phyloP scores from a whole-genome alignment of 1,284 basidiomycete species.

The Tremellales sp. region DNA sequence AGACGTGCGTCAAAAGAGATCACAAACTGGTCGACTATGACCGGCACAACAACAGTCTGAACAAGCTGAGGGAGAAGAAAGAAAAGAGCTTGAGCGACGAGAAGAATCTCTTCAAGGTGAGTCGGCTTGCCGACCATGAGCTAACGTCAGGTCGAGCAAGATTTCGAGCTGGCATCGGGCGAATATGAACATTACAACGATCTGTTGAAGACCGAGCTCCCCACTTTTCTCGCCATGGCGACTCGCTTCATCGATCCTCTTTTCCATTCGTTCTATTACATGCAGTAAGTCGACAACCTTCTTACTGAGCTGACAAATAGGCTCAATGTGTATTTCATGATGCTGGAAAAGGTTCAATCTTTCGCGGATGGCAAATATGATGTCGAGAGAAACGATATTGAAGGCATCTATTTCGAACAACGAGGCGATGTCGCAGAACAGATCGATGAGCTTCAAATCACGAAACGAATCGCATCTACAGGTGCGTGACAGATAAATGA shows the following conservation, averaged over 20 bases:
- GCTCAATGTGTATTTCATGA: constrained; percentile 88
- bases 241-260: constrained; percentile 91
- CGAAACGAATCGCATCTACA: constrained; percentile 75
- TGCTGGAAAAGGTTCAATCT: constrained; percentile 85
- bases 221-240: constrained; percentile 80
- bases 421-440: constrained; percentile 72
- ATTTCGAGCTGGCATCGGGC: constrained; percentile 87
- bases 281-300: constrained; percentile 69
- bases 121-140: constrained; percentile 18
- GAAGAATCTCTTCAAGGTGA: constrained; percentile 89
- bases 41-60: constrained; percentile 90
- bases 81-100: constrained; percentile 89
- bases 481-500: constrained; percentile 55
- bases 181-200: constrained; percentile 98
- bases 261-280: constrained; percentile 98
- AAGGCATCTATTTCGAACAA: constrained; percentile 70
- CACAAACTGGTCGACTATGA: constrained; percentile 98
- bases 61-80: constrained; percentile 95
- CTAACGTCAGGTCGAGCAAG: constrained; percentile 79
- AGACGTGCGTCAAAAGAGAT: constrained; percentile 92
- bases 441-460: constrained; percentile 72
- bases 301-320: constrained; percentile 49
- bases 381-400: constrained; percentile 66
- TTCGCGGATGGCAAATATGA: constrained; percentile 86
- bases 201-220: constrained; percentile 86